These are phyloP conservation scores for Erythrophleum ivorense DNA, from an alignment of 331 rosid species.

Conservation along the genomic window DNA sequence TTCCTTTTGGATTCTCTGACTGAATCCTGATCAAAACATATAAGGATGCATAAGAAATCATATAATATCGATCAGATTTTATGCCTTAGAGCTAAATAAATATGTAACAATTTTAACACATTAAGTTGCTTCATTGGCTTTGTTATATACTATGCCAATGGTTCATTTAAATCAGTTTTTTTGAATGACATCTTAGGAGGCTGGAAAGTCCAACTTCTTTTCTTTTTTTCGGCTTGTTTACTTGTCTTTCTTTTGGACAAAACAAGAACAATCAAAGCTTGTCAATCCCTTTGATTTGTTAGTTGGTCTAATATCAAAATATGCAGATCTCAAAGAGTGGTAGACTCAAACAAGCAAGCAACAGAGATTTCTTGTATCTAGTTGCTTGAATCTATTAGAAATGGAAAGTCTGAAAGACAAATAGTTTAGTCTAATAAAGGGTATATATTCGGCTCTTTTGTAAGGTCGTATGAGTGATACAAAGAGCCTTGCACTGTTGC, in stretches of 20 bases:
- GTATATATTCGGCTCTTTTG: background rate
- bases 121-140: too few relatives aligned
- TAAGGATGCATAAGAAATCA: too few relatives aligned
- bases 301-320: background rate
- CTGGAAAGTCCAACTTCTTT: background rate
- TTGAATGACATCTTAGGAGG: background rate
- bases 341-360: background rate
- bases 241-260: background rate
- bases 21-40: too few relatives aligned
- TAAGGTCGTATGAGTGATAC: background rate
- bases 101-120: too few relatives aligned
- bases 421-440: background rate
- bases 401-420: too few relatives aligned
- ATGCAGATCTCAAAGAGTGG: background rate
- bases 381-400: too few relatives aligned
- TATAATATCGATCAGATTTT: too few relatives aligned
- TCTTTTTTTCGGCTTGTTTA: background rate
- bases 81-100: too few relatives aligned
- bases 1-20: too few relatives aligned
- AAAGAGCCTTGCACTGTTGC: too few relatives aligned
- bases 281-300: background rate
- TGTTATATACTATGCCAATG: background rate
- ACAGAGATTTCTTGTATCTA: too few relatives aligned
- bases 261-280: background rate
- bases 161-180: background rate